Evolutionary conservation across 2,329 filamentous ascomycete genomes (phyloP), one percentile per base, ranked within the genome.

Genomic region (Talaromyces pinophilus): DNA sequence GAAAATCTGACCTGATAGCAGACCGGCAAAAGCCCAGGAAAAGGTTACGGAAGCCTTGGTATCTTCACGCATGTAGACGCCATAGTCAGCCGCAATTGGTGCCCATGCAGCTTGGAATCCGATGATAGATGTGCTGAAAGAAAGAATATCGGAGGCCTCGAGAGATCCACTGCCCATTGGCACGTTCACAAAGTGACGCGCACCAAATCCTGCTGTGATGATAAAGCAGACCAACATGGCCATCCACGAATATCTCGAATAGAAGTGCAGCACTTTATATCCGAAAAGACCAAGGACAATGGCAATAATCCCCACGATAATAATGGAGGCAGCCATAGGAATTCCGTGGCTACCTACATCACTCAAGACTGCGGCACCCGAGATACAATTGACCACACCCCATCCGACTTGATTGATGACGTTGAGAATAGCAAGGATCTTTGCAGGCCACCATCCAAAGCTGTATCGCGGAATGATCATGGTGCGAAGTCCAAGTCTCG

Each of bases 51-150:
- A 40, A 22, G 57, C 13, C 38, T 42, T 59, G 57, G 17, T 42
- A 30, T 59, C 40, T 38, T 38, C 38, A 28, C 25, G 22, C 40
- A 59, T 59, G 22, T 59, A 44, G 38, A 59, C 57, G 5, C 57
- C 57, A 30, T 59, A 59, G 22, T 59, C 57, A 19, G 57, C 57
- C 13, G 57, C 57, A 5, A 59, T 28, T n/a, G 57, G 35, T 10
- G 40, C 38, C 57, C 57, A 59, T 25, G 57, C 57, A 25, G 40
- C 57, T 11, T 59, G 57, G 4, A 59, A 59, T 59, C 57, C 57
- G 15, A 59, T 59, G 11, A 59, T 59, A 42, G 57, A 42, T 42
- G 59, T 61, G 30, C 59, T 25, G 17, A 59, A 59, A 44, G 57
- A 59, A 19, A 59, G 30, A 22, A 59, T 28, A 13, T 28, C 25